Conservation (phyloP, 371 early-diverging fungal species). For the Mortierella sp. region DNA sequence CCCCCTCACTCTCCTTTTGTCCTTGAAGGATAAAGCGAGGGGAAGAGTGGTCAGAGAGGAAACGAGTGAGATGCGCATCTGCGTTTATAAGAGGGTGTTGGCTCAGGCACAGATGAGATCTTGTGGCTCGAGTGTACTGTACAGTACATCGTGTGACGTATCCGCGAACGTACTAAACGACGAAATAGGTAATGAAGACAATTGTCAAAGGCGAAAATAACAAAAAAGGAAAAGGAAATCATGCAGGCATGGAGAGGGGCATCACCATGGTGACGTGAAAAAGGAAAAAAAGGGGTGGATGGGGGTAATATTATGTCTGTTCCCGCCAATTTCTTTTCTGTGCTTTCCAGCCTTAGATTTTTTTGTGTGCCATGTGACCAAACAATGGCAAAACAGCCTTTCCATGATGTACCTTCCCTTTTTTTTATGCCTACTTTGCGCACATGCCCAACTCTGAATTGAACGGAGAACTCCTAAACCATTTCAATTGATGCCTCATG, state of each 20-base stretch:
- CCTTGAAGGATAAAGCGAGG: no score
- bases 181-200: no score
- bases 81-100: not conserved
- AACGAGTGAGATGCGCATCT: not conserved
- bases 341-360: not conserved
- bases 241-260: not conserved
- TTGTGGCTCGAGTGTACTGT: no score
- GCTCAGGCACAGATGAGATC: not conserved
- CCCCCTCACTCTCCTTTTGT: not conserved
- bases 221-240: not conserved
- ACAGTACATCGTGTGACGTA: no score
- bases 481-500: no score
- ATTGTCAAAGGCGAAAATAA: no score
- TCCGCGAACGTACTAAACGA: no score
- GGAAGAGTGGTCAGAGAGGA: not conserved
- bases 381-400: not conserved
- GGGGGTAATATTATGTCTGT: not conserved
- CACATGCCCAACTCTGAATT: not conserved
- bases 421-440: not conserved
- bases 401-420: not conserved
- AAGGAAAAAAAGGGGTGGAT: no score
- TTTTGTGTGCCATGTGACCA: not conserved
- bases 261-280: no score
- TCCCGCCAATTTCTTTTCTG: constrained; percentile 3
- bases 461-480: not conserved